phyloP scores from a whole-genome alignment of 768 basidiomycete genomes.

The Chlorophyllum brunneum region DNA sequence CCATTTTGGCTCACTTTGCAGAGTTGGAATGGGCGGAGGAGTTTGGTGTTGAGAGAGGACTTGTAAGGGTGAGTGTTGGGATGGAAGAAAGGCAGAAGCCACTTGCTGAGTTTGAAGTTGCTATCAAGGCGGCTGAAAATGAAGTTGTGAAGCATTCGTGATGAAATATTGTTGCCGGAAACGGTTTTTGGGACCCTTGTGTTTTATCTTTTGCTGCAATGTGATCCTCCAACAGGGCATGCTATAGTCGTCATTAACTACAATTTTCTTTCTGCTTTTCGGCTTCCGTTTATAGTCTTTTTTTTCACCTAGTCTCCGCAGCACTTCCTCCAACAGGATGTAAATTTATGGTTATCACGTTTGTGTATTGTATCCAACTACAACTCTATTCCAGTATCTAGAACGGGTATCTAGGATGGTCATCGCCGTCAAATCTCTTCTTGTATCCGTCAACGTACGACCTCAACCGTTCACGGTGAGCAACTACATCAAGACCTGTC shows the following conservation, averaged over 20 bases:
- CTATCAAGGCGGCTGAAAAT: conserved; percentile 45
- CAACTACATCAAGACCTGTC: too few relatives aligned
- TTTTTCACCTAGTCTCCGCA: too few relatives aligned
- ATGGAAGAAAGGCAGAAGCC: conserved; percentile 69
- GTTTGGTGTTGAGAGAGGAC: conserved; percentile 78
- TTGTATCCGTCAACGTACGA: too few relatives aligned
- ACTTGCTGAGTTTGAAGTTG: conserved; percentile 53
- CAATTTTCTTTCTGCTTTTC: conserved; percentile 31
- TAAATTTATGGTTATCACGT: too few relatives aligned
- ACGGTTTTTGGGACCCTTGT: background rate
- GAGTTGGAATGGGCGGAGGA: conserved; percentile 91
- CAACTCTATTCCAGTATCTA: too few relatives aligned
- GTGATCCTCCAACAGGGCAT: conserved; percentile 30
- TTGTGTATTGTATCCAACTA: too few relatives aligned
- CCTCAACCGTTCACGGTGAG: too few relatives aligned
- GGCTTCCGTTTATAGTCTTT: too few relatives aligned
- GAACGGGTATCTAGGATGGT: too few relatives aligned
- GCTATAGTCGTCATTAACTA: conserved; percentile 29
- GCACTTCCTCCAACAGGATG: too few relatives aligned
- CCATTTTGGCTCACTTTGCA: conserved; percentile 83
- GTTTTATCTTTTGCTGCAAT: background rate
- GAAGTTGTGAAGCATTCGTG: background rate
- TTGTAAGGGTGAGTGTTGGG: conserved; percentile 91
- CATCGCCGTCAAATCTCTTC: too few relatives aligned
- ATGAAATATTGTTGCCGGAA: background rate